Percentiles rank a stretch among this genome's conserved stretches.
Evolutionary conservation across 75 land plant species (phyloP).

Genomic region (Selaginella moellendorffii): DNA sequence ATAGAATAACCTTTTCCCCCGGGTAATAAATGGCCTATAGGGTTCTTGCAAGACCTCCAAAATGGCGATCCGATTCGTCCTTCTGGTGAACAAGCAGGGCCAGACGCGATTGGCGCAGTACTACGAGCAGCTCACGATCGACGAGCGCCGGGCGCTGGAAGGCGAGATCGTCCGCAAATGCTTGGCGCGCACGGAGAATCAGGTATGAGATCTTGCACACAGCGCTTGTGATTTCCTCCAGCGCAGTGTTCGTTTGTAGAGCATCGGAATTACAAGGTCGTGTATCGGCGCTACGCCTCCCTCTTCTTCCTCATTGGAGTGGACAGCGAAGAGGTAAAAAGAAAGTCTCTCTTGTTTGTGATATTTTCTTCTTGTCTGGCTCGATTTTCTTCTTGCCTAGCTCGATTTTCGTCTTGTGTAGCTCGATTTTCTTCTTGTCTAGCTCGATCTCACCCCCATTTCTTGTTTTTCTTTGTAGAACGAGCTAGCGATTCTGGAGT

Average conservation of each 20-base stretch:
- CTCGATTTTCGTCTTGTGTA: not conserved
- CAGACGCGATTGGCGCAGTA: conserved; percentile 8
- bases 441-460: not conserved
- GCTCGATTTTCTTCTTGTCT: not conserved
- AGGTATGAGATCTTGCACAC: not conserved
- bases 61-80: conserved; percentile 6
- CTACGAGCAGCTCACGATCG: conserved; percentile 5
- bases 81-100: conserved; percentile 6
- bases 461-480: not conserved
- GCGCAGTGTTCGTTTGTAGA: conserved; percentile 7
- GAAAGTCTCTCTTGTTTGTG: not conserved
- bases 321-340: conserved; percentile 5
- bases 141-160: conserved; percentile 4
- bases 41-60: too few relatives aligned
- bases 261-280: conserved; percentile 7
- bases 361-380: not conserved
- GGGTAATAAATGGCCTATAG: too few relatives aligned
- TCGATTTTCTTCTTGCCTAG: not conserved
- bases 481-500: conserved; percentile 6
- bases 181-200: conserved; percentile 3
- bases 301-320: conserved; percentile 5
- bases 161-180: conserved; percentile 5
- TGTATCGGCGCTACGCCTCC: not conserved
- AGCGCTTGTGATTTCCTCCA: not conserved
- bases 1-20: too few relatives aligned